Evolutionary conservation across 2,329 filamentous ascomycete species (phyloP).

Genomic region (Paracorniculantispora psalliotae): DNA sequence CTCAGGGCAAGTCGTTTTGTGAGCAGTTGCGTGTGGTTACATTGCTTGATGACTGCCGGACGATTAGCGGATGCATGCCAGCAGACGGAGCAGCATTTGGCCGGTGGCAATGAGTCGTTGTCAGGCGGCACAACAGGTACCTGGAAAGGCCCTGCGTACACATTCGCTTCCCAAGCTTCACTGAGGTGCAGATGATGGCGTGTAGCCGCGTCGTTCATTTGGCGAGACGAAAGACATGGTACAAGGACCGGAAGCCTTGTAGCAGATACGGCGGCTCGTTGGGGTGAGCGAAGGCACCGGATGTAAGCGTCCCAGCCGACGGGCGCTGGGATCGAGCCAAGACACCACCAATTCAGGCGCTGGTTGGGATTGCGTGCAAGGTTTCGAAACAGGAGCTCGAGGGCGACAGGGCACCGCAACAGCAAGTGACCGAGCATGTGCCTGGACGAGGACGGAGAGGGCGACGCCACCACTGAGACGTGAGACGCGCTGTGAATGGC

Average conservation of each 20-base stretch:
- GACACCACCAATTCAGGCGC: too few species aligned
- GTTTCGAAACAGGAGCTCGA: not conserved
- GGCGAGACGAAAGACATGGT: not conserved
- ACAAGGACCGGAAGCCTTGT: not conserved
- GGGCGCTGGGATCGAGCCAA: not conserved
- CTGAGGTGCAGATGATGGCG: not conserved
- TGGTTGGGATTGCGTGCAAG: not conserved
- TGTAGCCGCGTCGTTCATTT: not conserved
- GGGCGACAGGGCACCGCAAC: not conserved
- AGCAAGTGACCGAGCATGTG: not conserved
- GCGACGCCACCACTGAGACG: not conserved
- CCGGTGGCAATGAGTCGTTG: not conserved
- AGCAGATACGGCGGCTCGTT: not conserved
- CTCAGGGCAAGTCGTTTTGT: not conserved
- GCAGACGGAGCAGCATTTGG: not conserved
- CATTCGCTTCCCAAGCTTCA: not conserved
- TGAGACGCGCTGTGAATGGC: not conserved
- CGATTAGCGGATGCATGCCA: not conserved
- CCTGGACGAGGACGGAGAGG: not conserved
- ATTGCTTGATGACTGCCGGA: constrained; percentile 1
- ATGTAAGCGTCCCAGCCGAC: not conserved
- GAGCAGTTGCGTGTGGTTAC: constrained; percentile 6
- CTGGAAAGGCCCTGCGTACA: not conserved
- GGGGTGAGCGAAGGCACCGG: not conserved
- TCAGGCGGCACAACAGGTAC: not conserved